These are phyloP conservation scores for Candida chauliodis DNA, from an alignment of 805 yeast genomes.

Conservation along the genomic window DNA sequence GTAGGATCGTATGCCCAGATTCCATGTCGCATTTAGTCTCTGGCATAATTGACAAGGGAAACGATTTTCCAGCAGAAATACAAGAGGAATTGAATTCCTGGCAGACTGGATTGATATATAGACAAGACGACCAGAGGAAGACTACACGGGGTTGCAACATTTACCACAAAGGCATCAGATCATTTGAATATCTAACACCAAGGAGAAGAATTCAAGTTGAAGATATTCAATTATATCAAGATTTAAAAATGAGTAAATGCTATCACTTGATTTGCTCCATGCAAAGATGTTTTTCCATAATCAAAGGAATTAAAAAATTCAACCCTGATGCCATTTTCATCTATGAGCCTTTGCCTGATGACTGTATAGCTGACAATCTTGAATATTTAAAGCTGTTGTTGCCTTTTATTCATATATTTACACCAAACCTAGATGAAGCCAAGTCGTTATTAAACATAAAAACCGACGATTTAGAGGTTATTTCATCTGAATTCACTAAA, in stretches of 20 bases:
- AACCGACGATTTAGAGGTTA: constrained; percentile 43
- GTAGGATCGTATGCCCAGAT: constrained; percentile 50
- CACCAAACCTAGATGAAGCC: constrained; percentile 87
- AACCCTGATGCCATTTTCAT: constrained; percentile 41
- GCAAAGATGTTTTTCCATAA: constrained; percentile 49
- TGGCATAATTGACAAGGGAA: constrained; percentile 77
- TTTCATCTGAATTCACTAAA: constrained; percentile 41
- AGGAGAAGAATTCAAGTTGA: constrained; percentile 55
- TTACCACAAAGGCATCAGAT: constrained; percentile 57
- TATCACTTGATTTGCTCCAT: constrained; percentile 78
- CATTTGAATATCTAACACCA: constrained; percentile 59
- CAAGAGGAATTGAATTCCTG: constrained; percentile 49
- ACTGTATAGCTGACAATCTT: constrained; percentile 51
- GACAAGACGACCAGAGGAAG: constrained; percentile 48
- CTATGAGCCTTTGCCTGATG: constrained; percentile 88
- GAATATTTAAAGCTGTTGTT: constrained; percentile 33
- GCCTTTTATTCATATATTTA: constrained; percentile 51
- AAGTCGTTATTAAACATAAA: constrained; percentile 51
- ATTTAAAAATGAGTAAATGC: constrained; percentile 36
- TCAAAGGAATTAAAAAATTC: constrained; percentile 29
- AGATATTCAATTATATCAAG: constrained; percentile 45
- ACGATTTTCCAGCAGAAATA: constrained; percentile 61
- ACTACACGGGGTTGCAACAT: constrained; percentile 83
- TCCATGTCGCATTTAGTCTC: constrained; percentile 38
- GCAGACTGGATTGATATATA: constrained; percentile 56